These are phyloP conservation scores for Cytospora piceae DNA, from an alignment of 2,329 filamentous ascomycete species.

Conservation along the genomic window DNA sequence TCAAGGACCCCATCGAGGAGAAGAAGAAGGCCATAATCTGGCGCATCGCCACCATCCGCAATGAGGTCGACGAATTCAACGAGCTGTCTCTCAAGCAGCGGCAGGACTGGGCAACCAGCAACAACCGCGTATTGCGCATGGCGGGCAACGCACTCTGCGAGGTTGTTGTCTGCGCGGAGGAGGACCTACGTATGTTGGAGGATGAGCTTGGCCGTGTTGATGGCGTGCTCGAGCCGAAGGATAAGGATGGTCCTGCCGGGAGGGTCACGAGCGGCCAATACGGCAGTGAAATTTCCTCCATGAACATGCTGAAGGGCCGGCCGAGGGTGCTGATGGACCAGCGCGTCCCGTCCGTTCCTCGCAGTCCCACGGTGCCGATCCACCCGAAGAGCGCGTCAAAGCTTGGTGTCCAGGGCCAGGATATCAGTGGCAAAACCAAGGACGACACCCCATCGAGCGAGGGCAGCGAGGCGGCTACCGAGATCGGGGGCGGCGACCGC, in stretches of 20 bases:
- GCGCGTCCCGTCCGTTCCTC: conserved; percentile 8
- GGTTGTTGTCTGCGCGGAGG: conserved; percentile 23
- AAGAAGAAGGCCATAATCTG: conserved; percentile 15
- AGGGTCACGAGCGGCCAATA: conserved; percentile 21
- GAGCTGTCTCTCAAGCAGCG: conserved; percentile 15
- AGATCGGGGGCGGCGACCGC: conserved; percentile 1
- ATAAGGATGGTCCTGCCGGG: conserved; percentile 16
- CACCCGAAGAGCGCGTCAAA: conserved; percentile 16
- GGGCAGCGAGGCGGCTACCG: background rate
- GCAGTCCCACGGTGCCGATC: conserved; percentile 16
- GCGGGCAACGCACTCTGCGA: conserved; percentile 26
- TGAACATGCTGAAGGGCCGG: conserved; percentile 4
- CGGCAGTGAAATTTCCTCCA: conserved; percentile 22
- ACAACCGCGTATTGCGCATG: conserved; percentile 25
- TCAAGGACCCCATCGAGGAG: conserved; percentile 21
- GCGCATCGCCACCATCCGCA: conserved; percentile 15
- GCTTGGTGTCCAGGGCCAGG: conserved; percentile 7
- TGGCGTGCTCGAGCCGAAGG: conserved; percentile 20
- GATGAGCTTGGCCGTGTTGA: conserved; percentile 26
- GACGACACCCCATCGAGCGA: conserved; percentile 17
- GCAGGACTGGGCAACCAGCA: conserved; percentile 26
- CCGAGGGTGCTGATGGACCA: conserved; percentile 2
- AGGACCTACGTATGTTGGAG: conserved; percentile 26
- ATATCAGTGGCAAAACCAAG: conserved; percentile 1
- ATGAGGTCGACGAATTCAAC: conserved; percentile 27